Evolutionary conservation across 1,284 basidiomycete genomes (phyloP).

Genomic region (Austropuccinia psidii): DNA sequence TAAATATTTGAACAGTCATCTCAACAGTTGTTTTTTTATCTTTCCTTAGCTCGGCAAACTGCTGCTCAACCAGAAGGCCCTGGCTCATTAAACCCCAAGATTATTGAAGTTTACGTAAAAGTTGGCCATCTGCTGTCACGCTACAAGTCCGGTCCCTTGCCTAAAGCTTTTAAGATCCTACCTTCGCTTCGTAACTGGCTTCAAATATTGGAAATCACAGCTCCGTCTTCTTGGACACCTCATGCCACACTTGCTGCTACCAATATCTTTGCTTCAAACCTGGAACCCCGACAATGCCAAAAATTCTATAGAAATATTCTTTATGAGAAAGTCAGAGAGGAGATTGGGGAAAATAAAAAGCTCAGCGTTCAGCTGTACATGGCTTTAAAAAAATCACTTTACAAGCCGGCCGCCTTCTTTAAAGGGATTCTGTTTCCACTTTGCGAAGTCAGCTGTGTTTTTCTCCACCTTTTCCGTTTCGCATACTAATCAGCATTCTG

Average conservation of each 20-base stretch:
- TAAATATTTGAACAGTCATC: constrained; percentile 50
- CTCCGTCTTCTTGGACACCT: constrained; percentile 87
- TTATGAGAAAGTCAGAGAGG: constrained; percentile 79
- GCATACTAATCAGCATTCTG: constrained; percentile 5
- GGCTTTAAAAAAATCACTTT: constrained; percentile 78
- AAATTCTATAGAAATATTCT: constrained; percentile 87
- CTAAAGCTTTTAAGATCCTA: constrained; percentile 97
- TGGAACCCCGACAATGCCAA: constrained; percentile 93
- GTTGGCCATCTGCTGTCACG: constrained; percentile 76
- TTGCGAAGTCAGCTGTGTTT: constrained; percentile 71
- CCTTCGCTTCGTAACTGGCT: constrained; percentile 95
- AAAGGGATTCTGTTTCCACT: constrained; percentile 96
- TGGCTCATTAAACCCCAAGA: constrained; percentile 68
- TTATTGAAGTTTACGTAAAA: constrained; percentile 90
- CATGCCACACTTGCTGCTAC: constrained; percentile 92
- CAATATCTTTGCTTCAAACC: constrained; percentile 88
- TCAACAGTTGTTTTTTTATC: neutral
- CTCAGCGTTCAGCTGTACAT: constrained; percentile 83
- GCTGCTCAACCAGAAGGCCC: neutral
- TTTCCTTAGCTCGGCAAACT: constrained; percentile 7
- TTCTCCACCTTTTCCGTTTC: neutral
- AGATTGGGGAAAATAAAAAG: constrained; percentile 76
- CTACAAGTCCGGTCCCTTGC: constrained; percentile 91
- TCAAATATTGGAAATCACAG: constrained; percentile 83
- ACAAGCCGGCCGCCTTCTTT: constrained; percentile 97